Evolutionary conservation across 768 basidiomycete species (phyloP).

Genomic region (Wakefieldia striispora): DNA sequence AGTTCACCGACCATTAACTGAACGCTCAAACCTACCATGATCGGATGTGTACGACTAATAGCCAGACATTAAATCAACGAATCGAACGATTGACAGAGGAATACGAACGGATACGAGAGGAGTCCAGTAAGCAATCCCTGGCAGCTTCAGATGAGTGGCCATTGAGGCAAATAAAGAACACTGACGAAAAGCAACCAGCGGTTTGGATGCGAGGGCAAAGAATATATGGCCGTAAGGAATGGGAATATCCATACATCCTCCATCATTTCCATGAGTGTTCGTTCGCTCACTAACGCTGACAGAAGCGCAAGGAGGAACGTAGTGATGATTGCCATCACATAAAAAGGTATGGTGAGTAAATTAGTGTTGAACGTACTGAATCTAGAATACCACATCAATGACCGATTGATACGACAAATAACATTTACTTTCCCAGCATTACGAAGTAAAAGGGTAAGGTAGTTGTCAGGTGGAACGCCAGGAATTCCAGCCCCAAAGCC

Average conservation of each 20-base stretch:
- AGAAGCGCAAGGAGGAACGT: conserved; percentile 50
- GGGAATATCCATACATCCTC: conserved; percentile 61
- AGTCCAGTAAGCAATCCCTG: conserved; percentile 45
- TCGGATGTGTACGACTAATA: conserved; percentile 47
- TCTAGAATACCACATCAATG: conserved; percentile 26
- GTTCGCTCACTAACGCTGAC: conserved; percentile 52
- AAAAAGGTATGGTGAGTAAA: conserved; percentile 57
- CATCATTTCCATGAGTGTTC: conserved; percentile 51
- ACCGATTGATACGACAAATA: not conserved
- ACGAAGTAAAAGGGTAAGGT: conserved; percentile 58
- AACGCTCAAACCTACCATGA: conserved; percentile 33
- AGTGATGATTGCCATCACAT: conserved; percentile 47
- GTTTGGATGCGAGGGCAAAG: conserved; percentile 45
- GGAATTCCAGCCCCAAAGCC: conserved; percentile 57
- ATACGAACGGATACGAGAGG: conserved; percentile 41
- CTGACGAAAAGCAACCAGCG: conserved; percentile 54
- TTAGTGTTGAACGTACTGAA: conserved; percentile 62
- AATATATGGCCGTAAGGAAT: conserved; percentile 55
- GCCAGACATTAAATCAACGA: conserved; percentile 1
- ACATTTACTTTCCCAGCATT: conserved; percentile 42
- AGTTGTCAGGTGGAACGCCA: conserved; percentile 44
- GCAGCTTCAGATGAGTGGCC: not conserved
- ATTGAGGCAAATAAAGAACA: not conserved
- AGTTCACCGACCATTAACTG: not conserved
- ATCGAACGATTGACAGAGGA: not conserved